These are phyloP conservation scores for Botrytis aclada DNA, from an alignment of 2,329 filamentous ascomycete species.

Conservation along the genomic window DNA sequence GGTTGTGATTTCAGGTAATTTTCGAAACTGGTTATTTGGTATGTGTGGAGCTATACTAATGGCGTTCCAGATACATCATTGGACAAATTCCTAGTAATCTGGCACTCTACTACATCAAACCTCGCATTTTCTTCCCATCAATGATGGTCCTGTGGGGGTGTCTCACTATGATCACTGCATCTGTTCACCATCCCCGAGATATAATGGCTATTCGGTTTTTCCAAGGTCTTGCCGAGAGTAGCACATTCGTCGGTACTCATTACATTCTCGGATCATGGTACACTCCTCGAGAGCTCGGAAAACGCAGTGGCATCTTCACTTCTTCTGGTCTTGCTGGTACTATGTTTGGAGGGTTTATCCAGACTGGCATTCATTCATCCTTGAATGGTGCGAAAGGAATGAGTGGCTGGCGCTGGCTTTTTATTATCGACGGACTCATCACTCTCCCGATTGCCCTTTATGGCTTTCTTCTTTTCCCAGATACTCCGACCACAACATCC, in stretches of 20 bases:
- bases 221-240: constrained; percentile 50
- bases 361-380: constrained; percentile 42
- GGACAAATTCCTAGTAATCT: constrained; percentile 62
- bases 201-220: constrained; percentile 56
- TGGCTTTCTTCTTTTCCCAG: constrained; percentile 48
- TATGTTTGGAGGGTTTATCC: constrained; percentile 61
- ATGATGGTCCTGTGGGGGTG: constrained; percentile 64
- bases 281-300: constrained; percentile 57
- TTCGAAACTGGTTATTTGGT: not conserved
- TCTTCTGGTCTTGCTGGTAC: constrained; percentile 57
- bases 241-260: constrained; percentile 56
- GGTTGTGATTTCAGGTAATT: not conserved
- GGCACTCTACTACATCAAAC: constrained; percentile 60
- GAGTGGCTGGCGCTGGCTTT: constrained; percentile 52
- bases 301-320: constrained; percentile 59
- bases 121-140: constrained; percentile 60
- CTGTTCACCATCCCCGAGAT: constrained; percentile 47
- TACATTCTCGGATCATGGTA: constrained; percentile 63
- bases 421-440: constrained; percentile 53
- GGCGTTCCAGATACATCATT: constrained; percentile 43
- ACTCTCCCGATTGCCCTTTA: constrained; percentile 56
- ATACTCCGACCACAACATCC: constrained; percentile 43
- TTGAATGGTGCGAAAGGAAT: constrained; percentile 45
- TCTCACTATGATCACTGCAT: constrained; percentile 60
- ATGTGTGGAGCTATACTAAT: not conserved